These are phyloP conservation scores for Teratosphaeria viscida DNA, from an alignment of 2,329 filamentous ascomycete genomes.

Conservation along the genomic window DNA sequence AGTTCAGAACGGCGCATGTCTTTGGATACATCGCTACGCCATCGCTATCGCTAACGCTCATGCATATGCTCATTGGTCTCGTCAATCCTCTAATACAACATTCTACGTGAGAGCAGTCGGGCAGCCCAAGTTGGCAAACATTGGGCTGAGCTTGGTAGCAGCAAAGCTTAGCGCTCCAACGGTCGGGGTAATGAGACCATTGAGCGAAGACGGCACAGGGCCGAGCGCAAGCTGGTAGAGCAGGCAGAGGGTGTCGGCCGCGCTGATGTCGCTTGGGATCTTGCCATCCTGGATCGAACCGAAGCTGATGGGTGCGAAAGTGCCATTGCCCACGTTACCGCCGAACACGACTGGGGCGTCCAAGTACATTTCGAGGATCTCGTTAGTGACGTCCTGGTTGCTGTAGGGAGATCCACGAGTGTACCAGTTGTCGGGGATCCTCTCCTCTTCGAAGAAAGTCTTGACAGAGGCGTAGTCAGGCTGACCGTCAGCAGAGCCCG, in stretches of 20 bases:
- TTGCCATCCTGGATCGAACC: slow-evolving; percentile 31
- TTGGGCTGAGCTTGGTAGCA: slow-evolving; percentile 21
- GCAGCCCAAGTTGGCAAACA: slow-evolving; percentile 28
- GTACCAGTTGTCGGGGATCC: slow-evolving; percentile 34
- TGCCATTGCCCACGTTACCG: slow-evolving; percentile 27
- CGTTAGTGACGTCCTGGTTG: slow-evolving; percentile 25
- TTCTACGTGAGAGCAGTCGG: slow-evolving; percentile 18
- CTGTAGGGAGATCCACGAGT: slow-evolving; percentile 28
- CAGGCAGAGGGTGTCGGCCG: slow-evolving; percentile 27
- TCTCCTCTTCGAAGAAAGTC: slow-evolving; percentile 28
- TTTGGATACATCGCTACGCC: too few species aligned
- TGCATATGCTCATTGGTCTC: too few species aligned
- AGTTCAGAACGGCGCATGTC: too few species aligned
- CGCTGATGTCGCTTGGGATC: slow-evolving; percentile 18
- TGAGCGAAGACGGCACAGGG: slow-evolving; percentile 28
- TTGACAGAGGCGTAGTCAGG: slow-evolving; percentile 25
- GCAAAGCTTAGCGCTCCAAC: slow-evolving; percentile 26
- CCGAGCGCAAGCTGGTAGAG: slow-evolving; percentile 35
- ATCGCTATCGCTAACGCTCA: too few species aligned
- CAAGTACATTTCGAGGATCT: slow-evolving; percentile 34
- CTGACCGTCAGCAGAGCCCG: slow-evolving; percentile 28
- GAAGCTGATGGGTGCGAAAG: slow-evolving; percentile 22
- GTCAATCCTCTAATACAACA: not conserved
- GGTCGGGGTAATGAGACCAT: slow-evolving; percentile 28
- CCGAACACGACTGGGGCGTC: slow-evolving; percentile 35